Conservation (phyloP, 371 early-diverging fungal genomes). For the Caulochytrium protostelioides region DNA sequence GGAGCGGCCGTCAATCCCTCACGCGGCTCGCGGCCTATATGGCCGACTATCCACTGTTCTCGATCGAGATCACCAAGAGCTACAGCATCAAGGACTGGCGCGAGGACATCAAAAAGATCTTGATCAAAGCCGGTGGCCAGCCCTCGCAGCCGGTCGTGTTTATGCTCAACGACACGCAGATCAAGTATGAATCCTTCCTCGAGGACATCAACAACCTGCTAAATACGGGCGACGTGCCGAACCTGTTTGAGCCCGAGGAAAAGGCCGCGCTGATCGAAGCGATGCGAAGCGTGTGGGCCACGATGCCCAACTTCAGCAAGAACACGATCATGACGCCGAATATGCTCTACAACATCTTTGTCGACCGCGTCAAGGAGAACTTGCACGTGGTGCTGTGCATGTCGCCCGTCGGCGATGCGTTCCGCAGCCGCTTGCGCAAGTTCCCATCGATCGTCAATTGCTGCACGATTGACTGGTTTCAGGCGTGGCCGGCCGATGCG, state of each 20-base stretch:
- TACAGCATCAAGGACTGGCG: conserved; percentile 28
- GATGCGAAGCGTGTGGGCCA: conserved; percentile 18
- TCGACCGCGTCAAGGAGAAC: conserved; percentile 28
- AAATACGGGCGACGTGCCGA: conserved; percentile 33
- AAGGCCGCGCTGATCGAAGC: conserved; percentile 27
- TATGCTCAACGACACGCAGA: conserved; percentile 28
- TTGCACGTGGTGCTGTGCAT: conserved; percentile 31
- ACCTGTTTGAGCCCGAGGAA: conserved; percentile 29
- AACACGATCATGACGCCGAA: conserved; percentile 26
- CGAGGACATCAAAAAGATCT: conserved; percentile 25
- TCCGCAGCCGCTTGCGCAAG: conserved; percentile 27
- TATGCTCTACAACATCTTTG: conserved; percentile 26
- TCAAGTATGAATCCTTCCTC: conserved; percentile 24
- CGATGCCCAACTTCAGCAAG: no score
- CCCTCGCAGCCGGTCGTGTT: conserved; percentile 18
- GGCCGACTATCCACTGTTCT: conserved; percentile 26
- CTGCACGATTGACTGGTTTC: conserved; percentile 19
- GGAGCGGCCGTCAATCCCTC: conserved; percentile 26
- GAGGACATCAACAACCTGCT: conserved; percentile 36
- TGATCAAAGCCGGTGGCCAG: conserved; percentile 27
- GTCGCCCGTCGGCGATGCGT: conserved; percentile 34
- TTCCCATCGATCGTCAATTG: conserved; percentile 33
- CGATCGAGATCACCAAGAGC: conserved; percentile 28
- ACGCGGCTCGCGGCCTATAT: conserved; percentile 28
- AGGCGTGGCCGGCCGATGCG: conserved; percentile 36